Evolutionary conservation across 257 asterid genomes (phyloP).

Genomic region (Echium plantagineum): DNA sequence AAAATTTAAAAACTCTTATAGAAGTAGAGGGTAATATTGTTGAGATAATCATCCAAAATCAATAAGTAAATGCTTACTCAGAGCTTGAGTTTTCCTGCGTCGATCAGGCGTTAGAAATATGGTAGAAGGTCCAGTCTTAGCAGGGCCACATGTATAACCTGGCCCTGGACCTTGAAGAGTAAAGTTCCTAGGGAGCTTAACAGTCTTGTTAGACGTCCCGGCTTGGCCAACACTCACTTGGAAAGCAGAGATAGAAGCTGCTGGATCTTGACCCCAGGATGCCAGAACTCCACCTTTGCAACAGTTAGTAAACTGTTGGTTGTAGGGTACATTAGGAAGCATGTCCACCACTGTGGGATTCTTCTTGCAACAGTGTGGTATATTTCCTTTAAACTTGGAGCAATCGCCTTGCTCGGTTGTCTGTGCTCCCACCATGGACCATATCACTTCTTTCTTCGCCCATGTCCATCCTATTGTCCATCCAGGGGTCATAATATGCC

Average conservation of each 20-base stretch:
- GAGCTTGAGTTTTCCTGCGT: constrained; percentile 14
- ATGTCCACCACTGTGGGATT: constrained; percentile 18
- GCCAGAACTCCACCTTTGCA: constrained; percentile 18
- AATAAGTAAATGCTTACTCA: constrained; percentile 9
- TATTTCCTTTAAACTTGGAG: constrained; percentile 12
- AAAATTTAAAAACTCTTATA: background rate
- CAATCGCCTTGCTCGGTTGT: constrained; percentile 21
- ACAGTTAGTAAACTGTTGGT: constrained; percentile 21
- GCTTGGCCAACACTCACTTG: constrained; percentile 16
- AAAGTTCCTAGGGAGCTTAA: constrained; percentile 21
- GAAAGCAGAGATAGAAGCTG: constrained; percentile 12
- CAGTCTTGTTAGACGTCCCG: constrained; percentile 11
- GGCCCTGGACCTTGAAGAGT: constrained; percentile 14
- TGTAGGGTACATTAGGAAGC: constrained; percentile 17
- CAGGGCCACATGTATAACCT: constrained; percentile 22
- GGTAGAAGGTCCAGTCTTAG: constrained; percentile 10
- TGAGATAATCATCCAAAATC: too few species aligned
- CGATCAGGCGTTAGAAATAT: constrained; percentile 9
- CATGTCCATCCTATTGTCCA: constrained; percentile 27
- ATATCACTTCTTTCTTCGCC: constrained; percentile 19
- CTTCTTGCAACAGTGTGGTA: constrained; percentile 18
- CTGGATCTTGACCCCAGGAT: constrained; percentile 13
- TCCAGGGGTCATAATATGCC: constrained; percentile 17
- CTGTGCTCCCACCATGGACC: constrained; percentile 18
- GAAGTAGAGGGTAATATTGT: background rate